These are phyloP conservation scores for Gliomastix tumulicola DNA, from an alignment of 2,329 filamentous ascomycete species.

Conservation along the genomic window DNA sequence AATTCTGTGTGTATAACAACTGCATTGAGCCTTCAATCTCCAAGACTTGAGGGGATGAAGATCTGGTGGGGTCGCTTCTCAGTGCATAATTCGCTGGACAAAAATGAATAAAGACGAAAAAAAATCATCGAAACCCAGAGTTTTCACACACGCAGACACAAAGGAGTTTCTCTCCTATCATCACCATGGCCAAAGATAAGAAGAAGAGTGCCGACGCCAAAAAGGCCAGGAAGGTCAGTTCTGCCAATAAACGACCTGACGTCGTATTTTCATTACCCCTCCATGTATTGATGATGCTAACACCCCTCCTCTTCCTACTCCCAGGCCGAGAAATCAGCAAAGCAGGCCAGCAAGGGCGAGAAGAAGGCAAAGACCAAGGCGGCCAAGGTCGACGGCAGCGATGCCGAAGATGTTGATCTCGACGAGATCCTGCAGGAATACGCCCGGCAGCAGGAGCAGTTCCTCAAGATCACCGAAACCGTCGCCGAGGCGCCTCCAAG, in stretches of 20 bases:
- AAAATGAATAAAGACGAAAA: no score
- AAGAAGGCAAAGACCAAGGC: constrained; percentile 71
- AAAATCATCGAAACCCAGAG: no score
- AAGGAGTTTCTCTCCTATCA: no score
- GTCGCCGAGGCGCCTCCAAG: constrained; percentile 64
- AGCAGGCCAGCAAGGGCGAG: constrained; percentile 84
- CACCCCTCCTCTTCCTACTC: constrained; percentile 4
- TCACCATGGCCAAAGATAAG: constrained; percentile 50
- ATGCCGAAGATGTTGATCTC: constrained; percentile 87
- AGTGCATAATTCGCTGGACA: no score
- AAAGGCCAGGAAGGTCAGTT: constrained; percentile 41
- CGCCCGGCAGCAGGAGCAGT: constrained; percentile 85
- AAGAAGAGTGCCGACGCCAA: constrained; percentile 41
- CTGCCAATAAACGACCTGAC: no score
- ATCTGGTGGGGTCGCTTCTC: no score
- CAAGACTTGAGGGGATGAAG: no score
- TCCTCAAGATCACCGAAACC: constrained; percentile 86
- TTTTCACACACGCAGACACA: no score
- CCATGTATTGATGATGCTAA: background rate
- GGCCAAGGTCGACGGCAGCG: constrained; percentile 71
- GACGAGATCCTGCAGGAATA: constrained; percentile 92
- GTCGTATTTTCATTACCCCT: constrained; percentile 7
- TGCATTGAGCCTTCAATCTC: no score
- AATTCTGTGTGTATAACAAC: no score
- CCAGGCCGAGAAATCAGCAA: constrained; percentile 60